phyloP scores from a whole-genome alignment of 345 rosid genomes.

The Sapria himalayana region DNA sequence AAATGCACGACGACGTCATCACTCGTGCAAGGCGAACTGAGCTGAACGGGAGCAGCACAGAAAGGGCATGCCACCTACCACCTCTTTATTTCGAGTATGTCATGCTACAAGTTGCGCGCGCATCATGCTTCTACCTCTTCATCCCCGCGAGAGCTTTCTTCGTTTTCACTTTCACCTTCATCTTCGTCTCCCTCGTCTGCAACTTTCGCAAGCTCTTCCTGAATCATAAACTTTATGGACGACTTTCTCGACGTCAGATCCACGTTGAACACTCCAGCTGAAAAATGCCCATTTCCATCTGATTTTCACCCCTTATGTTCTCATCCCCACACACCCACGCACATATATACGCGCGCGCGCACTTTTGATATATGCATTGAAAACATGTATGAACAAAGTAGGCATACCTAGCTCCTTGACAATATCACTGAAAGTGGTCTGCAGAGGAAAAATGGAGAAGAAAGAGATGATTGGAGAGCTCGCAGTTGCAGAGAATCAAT shows the following conservation, averaged over 20 bases:
- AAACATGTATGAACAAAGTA: conserved; percentile 4
- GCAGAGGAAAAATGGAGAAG: conserved; percentile 16
- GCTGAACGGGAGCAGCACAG: background rate
- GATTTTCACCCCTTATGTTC: background rate
- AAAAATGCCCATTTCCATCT: conserved; percentile 7
- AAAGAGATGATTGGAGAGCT: background rate
- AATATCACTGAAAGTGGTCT: conserved; percentile 93
- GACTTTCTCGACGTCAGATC: conserved; percentile 47
- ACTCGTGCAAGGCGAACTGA: too few species aligned
- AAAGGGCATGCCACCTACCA: background rate
- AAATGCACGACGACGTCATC: too few species aligned
- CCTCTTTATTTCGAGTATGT: conserved; percentile 5
- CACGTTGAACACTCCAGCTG: conserved; percentile 27
- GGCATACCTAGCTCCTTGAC: conserved; percentile 62
- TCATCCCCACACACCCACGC: too few species aligned
- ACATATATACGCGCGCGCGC: background rate
- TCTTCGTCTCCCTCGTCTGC: conserved; percentile 60
- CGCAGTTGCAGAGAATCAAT: background rate
- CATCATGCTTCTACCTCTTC: conserved; percentile 15
- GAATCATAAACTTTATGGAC: conserved; percentile 58
- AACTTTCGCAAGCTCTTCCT: conserved; percentile 75
- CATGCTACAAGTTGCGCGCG: conserved; percentile 2
- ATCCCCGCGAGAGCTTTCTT: conserved; percentile 9
- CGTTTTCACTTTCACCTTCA: conserved; percentile 28
- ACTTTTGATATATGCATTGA: background rate